Evolutionary conservation across 192 early-diverging fungal species (phyloP).

Genomic region (Rhizoclosmatium globosum): DNA sequence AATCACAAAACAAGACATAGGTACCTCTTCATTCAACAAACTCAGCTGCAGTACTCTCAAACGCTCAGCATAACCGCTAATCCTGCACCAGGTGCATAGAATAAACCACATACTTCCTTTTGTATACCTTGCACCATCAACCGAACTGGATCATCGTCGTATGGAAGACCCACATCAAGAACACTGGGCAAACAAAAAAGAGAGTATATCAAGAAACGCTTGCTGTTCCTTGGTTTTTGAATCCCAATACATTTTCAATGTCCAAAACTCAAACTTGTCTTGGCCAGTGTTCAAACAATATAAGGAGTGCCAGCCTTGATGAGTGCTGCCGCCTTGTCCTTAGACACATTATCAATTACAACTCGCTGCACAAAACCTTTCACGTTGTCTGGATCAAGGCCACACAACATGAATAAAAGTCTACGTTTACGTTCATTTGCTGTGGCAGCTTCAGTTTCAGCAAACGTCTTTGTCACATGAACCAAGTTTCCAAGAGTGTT

Average conservation of each 20-base stretch:
- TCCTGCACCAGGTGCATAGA: neutral
- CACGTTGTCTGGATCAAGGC: too few species aligned
- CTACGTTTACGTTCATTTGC: too few species aligned
- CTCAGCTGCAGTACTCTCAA: too few species aligned
- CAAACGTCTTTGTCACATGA: too few species aligned
- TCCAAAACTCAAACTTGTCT: conserved; percentile 1
- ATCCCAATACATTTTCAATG: neutral
- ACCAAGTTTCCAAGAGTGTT: too few species aligned
- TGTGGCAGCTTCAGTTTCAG: too few species aligned
- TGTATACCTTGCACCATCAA: neutral
- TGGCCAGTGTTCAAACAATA: neutral
- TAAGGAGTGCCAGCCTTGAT: neutral
- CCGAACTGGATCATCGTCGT: neutral
- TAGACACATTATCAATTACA: neutral
- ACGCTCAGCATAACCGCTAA: neutral
- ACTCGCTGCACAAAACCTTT: neutral
- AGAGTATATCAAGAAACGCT: neutral
- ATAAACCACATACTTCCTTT: neutral
- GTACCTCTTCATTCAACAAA: too few species aligned
- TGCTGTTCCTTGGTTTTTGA: neutral
- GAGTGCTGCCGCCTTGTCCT: neutral
- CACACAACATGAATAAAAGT: too few species aligned
- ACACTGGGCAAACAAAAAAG: neutral
- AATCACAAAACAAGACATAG: too few species aligned
- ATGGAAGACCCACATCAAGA: neutral